Evolutionary conservation across 1,284 basidiomycete genomes (phyloP).

Genomic region (Puccinia horiana): DNA sequence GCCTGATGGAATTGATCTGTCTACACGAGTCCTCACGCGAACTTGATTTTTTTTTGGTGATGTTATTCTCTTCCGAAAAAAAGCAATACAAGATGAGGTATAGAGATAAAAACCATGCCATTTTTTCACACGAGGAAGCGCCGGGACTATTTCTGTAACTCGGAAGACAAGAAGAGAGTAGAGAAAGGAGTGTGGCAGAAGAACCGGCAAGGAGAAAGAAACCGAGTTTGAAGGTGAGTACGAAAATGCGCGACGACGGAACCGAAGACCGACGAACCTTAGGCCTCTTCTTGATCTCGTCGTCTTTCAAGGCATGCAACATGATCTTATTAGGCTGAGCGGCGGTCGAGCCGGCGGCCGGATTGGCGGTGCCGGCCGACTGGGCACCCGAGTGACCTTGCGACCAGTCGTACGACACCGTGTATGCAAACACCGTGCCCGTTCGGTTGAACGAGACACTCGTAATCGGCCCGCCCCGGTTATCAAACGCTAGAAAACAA

Average conservation of each 20-base stretch:
- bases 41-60: too few relatives aligned
- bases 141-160: too few relatives aligned
- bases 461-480: conserved; percentile 66
- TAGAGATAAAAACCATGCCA: too few relatives aligned
- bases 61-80: too few relatives aligned
- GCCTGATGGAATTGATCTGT: too few relatives aligned
- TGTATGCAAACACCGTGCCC: conserved; percentile 82
- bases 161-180: neutral
- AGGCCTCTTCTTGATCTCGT: conserved; percentile 50
- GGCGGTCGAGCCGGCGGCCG: neutral
- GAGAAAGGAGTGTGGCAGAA: too few relatives aligned
- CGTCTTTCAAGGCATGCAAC: conserved; percentile 81
- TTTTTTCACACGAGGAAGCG: too few relatives aligned
- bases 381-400: conserved; percentile 85
- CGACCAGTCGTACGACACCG: conserved; percentile 59
- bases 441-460: conserved; percentile 79
- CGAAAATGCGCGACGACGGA: too few relatives aligned
- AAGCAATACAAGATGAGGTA: too few relatives aligned
- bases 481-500: conserved; percentile 67
- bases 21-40: too few relatives aligned
- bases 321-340: conserved; percentile 79
- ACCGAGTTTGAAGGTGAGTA: neutral
- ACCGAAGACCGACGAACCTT: conserved; percentile 4
- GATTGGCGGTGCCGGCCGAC: conserved; percentile 58
- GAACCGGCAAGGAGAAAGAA: neutral